phyloP scores from a whole-genome alignment of 768 basidiomycete genomes.

The Gymnopilus junonius region DNA sequence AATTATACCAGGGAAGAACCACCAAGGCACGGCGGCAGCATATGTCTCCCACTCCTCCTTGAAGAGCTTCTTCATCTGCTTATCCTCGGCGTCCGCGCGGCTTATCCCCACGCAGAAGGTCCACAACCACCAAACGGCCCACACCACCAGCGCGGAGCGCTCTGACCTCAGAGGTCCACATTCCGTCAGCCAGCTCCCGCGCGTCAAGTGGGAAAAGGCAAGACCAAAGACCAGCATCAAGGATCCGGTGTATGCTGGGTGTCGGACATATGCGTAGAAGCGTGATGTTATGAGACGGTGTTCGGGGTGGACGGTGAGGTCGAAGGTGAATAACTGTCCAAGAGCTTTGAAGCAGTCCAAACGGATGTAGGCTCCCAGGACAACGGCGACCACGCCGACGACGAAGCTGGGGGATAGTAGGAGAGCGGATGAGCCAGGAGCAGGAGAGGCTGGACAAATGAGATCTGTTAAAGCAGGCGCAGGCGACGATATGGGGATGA shows the following conservation, averaged over 20 bases:
- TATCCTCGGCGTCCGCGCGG: conserved; percentile 54
- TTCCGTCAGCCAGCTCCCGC: conserved; percentile 51
- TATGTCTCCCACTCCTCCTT: conserved; percentile 52
- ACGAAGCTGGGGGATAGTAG: conserved; percentile 47
- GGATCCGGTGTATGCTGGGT: conserved; percentile 60
- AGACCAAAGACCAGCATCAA: conserved; percentile 51
- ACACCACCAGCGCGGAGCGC: conserved; percentile 30
- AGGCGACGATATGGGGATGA: conserved; percentile 35
- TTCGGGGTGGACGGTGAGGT: conserved; percentile 55
- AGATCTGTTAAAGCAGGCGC: conserved; percentile 32
- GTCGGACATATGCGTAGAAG: conserved; percentile 55
- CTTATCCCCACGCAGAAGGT: conserved; percentile 51
- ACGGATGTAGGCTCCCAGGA: conserved; percentile 51
- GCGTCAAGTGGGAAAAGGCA: conserved; percentile 47
- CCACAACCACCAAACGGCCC: conserved; percentile 54
- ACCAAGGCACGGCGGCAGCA: conserved; percentile 44
- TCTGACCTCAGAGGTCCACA: conserved; percentile 38
- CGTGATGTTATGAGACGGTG: conserved; percentile 57
- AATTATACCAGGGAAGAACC: conserved; percentile 53
- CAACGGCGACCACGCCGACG: conserved; percentile 45
- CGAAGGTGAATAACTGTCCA: conserved; percentile 60
- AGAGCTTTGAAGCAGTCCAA: conserved; percentile 57
- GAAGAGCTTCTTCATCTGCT: conserved; percentile 49
- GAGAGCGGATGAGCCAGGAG: conserved; percentile 31
- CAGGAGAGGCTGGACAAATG: conserved; percentile 34